Evolutionary conservation across 805 yeast genomes (phyloP), one percentile per base, ranked within the genome.

Genomic region (Pichia exigua): DNA sequence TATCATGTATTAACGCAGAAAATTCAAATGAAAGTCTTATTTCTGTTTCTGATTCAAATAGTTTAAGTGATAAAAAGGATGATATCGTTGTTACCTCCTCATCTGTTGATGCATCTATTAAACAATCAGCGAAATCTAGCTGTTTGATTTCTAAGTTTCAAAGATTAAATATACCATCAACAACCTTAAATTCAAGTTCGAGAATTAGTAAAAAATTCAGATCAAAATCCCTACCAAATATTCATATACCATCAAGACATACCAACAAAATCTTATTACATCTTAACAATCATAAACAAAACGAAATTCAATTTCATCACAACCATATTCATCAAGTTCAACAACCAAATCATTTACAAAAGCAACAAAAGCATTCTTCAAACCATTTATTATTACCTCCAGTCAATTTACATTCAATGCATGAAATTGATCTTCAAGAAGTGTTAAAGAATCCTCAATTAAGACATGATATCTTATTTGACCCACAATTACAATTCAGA

Each of bases 401-500:
- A 1, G 87, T 87, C 45, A 87, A 86, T 67, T 70, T 87, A 46
- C 90, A 83, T 62, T 81, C 89, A 32, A 74, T 91, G 58, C 82
- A 84, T 59, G 97, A 89, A 65, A 86, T 91, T 53, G 97, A 91
- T 62, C 69, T 91, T 45, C 86, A 86, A 55, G 96, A 89, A 63
- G 91, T 92, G 49, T 74, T 91, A 59, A 87, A 87, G 63, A 91
- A 91, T 68, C 96, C 96, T 4, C 96, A 89, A 65, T 73, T 91
- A 51, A 78, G 98, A 57, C 98, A 91, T 67, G 98, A 92, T 65
- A 87, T 92, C 49, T 75, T 89, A 15, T 91, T 91, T 64, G 97
- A 91, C 70, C 95, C 97, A 18, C 87, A 87, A 62, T 73, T 91
- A 53, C 96, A 90, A 71, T 88, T 91, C 67, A 78, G 97, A 65